Evolutionary conservation across 2,329 filamentous ascomycete species (phyloP).

Genomic region (Aspergillus spinulosporus): DNA sequence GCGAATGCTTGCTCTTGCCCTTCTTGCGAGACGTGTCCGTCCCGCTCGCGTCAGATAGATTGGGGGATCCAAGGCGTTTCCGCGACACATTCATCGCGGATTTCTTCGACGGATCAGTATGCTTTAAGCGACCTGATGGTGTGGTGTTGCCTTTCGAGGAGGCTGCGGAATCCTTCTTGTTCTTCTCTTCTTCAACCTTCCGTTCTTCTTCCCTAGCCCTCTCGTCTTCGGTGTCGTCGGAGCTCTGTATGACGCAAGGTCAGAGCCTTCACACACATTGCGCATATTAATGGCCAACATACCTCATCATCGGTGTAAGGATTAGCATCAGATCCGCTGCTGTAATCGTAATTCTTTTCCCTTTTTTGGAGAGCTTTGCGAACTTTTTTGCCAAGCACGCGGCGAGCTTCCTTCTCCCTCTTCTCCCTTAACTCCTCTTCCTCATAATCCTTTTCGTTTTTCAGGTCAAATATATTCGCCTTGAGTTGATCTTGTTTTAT

Average conservation of each 20-base stretch:
- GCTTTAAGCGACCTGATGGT: constrained; percentile 60
- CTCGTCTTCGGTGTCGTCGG: constrained; percentile 66
- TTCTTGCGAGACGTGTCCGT: constrained; percentile 86
- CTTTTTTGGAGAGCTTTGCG: constrained; percentile 80
- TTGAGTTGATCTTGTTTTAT: constrained; percentile 78
- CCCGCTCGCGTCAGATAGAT: constrained; percentile 85
- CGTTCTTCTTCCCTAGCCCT: constrained; percentile 60
- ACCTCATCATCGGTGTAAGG: constrained; percentile 56
- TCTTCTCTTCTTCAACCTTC: constrained; percentile 59
- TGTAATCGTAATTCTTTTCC: constrained; percentile 85
- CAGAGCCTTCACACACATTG: constrained; percentile 1
- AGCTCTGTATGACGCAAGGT: constrained; percentile 47
- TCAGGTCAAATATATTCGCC: constrained; percentile 80
- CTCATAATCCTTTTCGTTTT: constrained; percentile 69
- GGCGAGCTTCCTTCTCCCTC: constrained; percentile 65
- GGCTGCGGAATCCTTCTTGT: constrained; percentile 54
- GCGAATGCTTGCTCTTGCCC: constrained; percentile 65
- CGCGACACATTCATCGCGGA: constrained; percentile 57
- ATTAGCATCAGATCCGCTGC: constrained; percentile 65
- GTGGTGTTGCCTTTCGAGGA: constrained; percentile 71
- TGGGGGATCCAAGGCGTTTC: constrained; percentile 83
- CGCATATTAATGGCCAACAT: constrained; percentile 20
- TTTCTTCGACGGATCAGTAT: constrained; percentile 54
- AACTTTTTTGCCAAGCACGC: constrained; percentile 71
- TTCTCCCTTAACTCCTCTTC: constrained; percentile 66